A percentile compares a stretch with the other conserved stretches of the same genome.
Evolutionary conservation across 192 early-diverging fungal species (phyloP).

Genomic region (Coemansia sp.): DNA sequence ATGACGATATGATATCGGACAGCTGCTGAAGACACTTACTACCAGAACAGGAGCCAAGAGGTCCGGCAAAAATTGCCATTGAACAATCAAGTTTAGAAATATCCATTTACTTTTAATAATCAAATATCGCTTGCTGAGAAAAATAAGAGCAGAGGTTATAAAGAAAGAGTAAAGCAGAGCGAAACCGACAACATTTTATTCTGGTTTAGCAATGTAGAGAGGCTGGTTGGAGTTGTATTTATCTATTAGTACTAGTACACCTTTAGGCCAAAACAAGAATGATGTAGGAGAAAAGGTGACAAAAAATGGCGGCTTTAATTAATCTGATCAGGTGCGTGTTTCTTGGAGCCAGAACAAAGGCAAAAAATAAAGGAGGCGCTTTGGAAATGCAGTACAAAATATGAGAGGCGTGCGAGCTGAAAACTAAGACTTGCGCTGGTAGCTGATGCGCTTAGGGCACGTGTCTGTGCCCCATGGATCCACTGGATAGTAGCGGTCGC

Average conservation of each 20-base stretch:
- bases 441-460: slow-evolving; percentile 37
- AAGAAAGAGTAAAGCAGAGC: too few relatives aligned
- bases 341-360: too few relatives aligned
- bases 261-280: too few relatives aligned
- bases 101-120: background rate
- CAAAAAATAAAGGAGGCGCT: too few relatives aligned
- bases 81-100: background rate
- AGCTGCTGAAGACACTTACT: slow-evolving; percentile 1
- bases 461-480: slow-evolving; percentile 41
- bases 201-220: background rate
- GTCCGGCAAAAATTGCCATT: slow-evolving; percentile 88
- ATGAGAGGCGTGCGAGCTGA: background rate
- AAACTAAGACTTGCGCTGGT: slow-evolving; percentile 29
- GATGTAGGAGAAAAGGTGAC: too few relatives aligned
- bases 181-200: too few relatives aligned
- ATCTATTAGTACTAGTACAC: background rate
- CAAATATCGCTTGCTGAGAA: too few relatives aligned
- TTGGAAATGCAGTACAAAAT: background rate
- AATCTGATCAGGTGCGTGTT: background rate
- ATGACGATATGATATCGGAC: background rate
- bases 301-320: background rate
- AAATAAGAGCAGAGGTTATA: background rate
- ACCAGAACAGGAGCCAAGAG: slow-evolving; percentile 73
- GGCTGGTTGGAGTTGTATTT: background rate
- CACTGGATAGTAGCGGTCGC: slow-evolving; percentile 44